Base-by-base conservation (phyloP, 768 basidiomycete genomes). In the Trametes meyenii region DNA sequence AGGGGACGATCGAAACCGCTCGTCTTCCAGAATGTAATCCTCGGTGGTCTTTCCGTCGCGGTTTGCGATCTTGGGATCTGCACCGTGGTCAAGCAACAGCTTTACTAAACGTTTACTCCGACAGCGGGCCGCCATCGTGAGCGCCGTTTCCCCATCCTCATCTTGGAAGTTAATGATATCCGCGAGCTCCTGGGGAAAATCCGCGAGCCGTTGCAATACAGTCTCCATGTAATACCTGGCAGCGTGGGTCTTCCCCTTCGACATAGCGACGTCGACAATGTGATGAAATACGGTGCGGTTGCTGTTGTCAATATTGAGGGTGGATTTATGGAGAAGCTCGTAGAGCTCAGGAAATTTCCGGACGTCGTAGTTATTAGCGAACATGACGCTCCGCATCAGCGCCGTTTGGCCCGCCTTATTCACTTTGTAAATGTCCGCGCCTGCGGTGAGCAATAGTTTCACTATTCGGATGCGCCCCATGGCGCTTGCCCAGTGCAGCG, bases 121-220 rank as follows among this genome's bases (percentile, higher is more conserved):
- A 71, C 96, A 98, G 44, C 97, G 84, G 14, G 97, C 96, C 19
- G 97, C 96, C 81, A 99, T 86, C 3, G 97, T 98, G 62, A 99
- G 76, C 12, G 97, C 94, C 7, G 97, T 98, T 77, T 99, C 97
- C 38, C 96, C 96, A 65, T 99, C 97, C 72, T 98, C 95, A 72
- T 98, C 96, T 73, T 97, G 97, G 73, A 98, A 98, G 71, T 99
- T 99, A 75, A 99, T 94, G 49, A 99, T 94, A 70, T 99, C 97
- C 35, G 94, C 93, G 33, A 99, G 78, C 74, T 99, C 97, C 69
- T 91, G 91, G 0, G 97, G 96, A 76, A 92, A 99, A 70, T 96
- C 95, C 6, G 90, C 82, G 42, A 99, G 81, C 52, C 96, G 85
- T 43, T 79, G 81, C 55, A 99, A 82, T 42, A 98, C 87, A 0